phyloP scores from a whole-genome alignment of 164 flowering plant species.

The Liriodendron chinense region DNA sequence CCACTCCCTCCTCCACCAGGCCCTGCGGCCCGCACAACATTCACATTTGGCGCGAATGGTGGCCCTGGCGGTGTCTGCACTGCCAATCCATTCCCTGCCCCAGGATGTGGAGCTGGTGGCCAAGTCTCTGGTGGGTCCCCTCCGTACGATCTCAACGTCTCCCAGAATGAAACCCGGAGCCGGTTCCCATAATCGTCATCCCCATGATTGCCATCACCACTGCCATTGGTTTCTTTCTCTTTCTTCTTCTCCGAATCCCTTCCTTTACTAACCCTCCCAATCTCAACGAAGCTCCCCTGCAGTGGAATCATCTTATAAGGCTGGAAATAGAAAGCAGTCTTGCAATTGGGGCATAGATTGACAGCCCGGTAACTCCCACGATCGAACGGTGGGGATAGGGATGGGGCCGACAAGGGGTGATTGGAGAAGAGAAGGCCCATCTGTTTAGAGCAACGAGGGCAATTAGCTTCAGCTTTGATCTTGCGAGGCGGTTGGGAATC shows the following conservation, averaged over 20 bases:
- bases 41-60: conserved; percentile 74
- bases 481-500: conserved; percentile 35
- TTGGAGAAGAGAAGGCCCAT: conserved; percentile 72
- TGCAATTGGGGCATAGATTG: conserved; percentile 89
- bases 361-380: conserved; percentile 41
- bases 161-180: conserved; percentile 64
- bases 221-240: background rate
- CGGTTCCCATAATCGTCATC: conserved; percentile 30
- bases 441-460: conserved; percentile 76
- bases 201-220: conserved; percentile 7
- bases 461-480: conserved; percentile 72
- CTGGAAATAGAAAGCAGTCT: conserved; percentile 66
- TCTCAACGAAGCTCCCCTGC: conserved; percentile 85
- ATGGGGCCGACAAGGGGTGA: conserved; percentile 23
- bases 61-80: conserved; percentile 84
- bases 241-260: conserved; percentile 20
- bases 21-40: conserved; percentile 46
- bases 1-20: conserved; percentile 28
- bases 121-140: conserved; percentile 68
- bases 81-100: conserved; percentile 60
- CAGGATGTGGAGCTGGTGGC: conserved; percentile 41
- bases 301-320: conserved; percentile 58
- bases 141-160: conserved; percentile 55
- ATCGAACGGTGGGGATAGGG: background rate
- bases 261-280: conserved; percentile 38